Evolutionary conservation across 2,329 filamentous ascomycete species (phyloP).

Genomic region (Thelonectria rubi): DNA sequence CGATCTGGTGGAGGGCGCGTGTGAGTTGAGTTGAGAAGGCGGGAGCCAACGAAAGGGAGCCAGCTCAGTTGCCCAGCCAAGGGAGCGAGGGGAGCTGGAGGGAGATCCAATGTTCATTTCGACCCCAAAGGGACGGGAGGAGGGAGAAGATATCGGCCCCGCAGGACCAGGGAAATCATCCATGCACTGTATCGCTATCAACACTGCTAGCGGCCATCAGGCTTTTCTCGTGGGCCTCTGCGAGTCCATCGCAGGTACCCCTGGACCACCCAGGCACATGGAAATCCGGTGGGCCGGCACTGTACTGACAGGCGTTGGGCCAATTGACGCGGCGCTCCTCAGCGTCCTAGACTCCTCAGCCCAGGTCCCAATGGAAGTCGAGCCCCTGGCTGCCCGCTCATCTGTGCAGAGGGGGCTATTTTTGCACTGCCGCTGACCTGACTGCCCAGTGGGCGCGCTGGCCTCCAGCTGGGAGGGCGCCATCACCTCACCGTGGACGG

Average conservation of each 20-base stretch:
- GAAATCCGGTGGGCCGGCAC: slow-evolving; percentile 31
- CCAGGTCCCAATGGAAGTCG: no score
- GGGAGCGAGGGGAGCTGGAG: neutral
- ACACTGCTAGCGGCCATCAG: slow-evolving; percentile 29
- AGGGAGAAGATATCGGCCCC: neutral
- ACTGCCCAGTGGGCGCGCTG: neutral
- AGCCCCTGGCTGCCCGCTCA: slow-evolving; percentile 15
- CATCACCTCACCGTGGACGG: neutral
- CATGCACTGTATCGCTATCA: slow-evolving; percentile 30
- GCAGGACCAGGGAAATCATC: slow-evolving; percentile 3
- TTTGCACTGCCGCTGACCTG: neutral
- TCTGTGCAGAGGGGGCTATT: slow-evolving; percentile 1
- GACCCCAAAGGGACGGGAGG: neutral
- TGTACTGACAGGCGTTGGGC: slow-evolving; percentile 35
- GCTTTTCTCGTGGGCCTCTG: slow-evolving; percentile 29
- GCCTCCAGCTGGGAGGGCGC: no score
- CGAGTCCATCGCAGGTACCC: slow-evolving; percentile 24
- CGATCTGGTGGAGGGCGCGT: slow-evolving; percentile 7
- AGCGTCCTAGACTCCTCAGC: neutral
- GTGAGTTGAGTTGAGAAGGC: slow-evolving; percentile 5
- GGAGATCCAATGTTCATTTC: no score
- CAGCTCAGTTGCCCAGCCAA: neutral
- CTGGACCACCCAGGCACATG: slow-evolving; percentile 35
- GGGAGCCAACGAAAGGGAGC: neutral
- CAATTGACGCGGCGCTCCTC: slow-evolving; percentile 34